Conservation (phyloP, 192 early-diverging fungal species). For the Backusella sp. region DNA sequence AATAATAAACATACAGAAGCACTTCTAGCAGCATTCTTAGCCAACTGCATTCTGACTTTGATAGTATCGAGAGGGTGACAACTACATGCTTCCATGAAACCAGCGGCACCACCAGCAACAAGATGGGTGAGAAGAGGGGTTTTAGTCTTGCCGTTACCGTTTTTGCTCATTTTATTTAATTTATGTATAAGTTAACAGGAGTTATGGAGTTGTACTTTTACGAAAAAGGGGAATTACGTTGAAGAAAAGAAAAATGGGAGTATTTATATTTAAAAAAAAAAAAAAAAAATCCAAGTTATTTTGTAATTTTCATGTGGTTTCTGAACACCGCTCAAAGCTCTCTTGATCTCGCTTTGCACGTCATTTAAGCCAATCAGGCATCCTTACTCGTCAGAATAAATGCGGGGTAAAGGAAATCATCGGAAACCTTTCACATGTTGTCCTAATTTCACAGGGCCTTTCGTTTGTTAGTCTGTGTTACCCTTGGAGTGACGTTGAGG, state of each 20-base stretch:
- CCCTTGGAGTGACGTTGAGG: not conserved
- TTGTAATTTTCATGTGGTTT: conserved; percentile 20
- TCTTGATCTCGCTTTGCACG: not conserved
- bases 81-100: conserved; percentile 84
- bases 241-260: not conserved
- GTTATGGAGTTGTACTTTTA: not conserved
- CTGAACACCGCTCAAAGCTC: conserved; percentile 11
- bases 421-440: conserved; percentile 19
- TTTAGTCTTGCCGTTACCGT: conserved; percentile 14
- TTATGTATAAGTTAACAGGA: not conserved
- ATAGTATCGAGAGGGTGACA: conserved; percentile 97
- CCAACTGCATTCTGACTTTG: conserved; percentile 96
- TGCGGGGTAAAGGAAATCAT: conserved; percentile 22
- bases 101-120: conserved; percentile 87
- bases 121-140: conserved; percentile 63
- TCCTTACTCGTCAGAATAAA: not conserved
- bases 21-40: conserved; percentile 60
- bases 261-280: conserved; percentile 11
- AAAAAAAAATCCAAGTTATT: conserved; percentile 15
- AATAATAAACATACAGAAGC: conserved; percentile 45
- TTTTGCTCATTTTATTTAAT: conserved; percentile 26
- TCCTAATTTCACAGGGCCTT: not conserved
- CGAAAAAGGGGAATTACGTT: conserved; percentile 16
- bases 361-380: conserved; percentile 16
- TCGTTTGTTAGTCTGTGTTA: not conserved